These are phyloP conservation scores for Puya raimondii DNA, from an alignment of 176 grass and related monocot genomes.

Conservation along the genomic window DNA sequence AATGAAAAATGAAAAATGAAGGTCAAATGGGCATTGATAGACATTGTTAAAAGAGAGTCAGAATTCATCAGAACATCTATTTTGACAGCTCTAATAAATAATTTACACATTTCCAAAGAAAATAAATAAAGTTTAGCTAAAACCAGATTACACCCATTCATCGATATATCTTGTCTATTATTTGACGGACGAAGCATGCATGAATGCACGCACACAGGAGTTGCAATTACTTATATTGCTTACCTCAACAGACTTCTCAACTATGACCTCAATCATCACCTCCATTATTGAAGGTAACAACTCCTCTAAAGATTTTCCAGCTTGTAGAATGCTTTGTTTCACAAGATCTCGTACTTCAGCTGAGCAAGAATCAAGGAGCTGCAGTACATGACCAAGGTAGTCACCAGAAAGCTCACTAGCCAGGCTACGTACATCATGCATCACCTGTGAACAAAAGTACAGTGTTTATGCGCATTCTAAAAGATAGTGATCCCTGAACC, in stretches of 20 bases:
- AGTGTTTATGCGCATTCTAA: background rate
- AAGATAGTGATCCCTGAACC: too few species aligned
- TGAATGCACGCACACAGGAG: too few species aligned
- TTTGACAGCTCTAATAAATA: background rate
- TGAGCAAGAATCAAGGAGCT: conserved; percentile 59
- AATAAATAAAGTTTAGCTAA: background rate
- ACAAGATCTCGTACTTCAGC: conserved; percentile 63
- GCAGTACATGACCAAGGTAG: conserved; percentile 47
- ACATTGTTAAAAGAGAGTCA: conserved; percentile 8
- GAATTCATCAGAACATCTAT: conserved; percentile 2
- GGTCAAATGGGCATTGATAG: background rate
- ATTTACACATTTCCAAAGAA: background rate
- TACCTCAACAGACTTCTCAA: conserved; percentile 91
- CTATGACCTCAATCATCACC: conserved; percentile 70
- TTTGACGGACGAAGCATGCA: too few species aligned
- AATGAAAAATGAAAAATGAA: too few species aligned
- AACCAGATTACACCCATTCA: background rate
- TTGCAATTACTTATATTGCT: conserved; percentile 7
- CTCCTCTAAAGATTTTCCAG: conserved; percentile 50
- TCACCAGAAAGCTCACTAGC: conserved; percentile 54
- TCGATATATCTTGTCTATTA: background rate
- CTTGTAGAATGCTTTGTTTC: conserved; percentile 79
- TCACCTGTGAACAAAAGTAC: conserved; percentile 48
- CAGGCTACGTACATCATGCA: conserved; percentile 64
- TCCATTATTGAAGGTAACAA: conserved; percentile 73